These are phyloP conservation scores for Ceratonia siliqua DNA, from an alignment of 306 rosid genomes.

Conservation along the genomic window DNA sequence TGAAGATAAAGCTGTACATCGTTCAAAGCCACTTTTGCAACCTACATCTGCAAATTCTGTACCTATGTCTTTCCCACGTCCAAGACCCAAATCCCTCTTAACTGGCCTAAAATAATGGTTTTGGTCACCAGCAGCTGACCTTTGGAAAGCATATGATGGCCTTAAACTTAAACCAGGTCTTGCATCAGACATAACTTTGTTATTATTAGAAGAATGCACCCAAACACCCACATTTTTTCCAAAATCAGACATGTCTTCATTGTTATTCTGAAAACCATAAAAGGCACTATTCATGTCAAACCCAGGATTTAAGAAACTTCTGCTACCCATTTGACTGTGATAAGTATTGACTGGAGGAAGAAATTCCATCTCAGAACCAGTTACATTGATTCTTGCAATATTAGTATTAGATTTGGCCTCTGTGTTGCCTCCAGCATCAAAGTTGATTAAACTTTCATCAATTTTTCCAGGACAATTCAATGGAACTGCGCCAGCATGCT, in stretches of 20 bases:
- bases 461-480: background rate
- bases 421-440: slow-evolving; percentile 1
- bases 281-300: background rate
- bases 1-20: background rate
- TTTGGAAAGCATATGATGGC: slow-evolving; percentile 1
- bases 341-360: slow-evolving; percentile 9
- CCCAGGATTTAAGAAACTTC: background rate
- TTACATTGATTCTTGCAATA: background rate
- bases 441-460: slow-evolving; percentile 27
- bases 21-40: background rate
- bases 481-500: background rate
- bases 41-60: background rate
- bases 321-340: background rate
- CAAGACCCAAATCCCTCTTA: background rate
- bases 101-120: background rate
- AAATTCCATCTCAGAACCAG: background rate
- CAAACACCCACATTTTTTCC: slow-evolving; percentile 3
- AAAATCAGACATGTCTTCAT: background rate
- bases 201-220: background rate
- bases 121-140: background rate
- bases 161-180: background rate
- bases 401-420: background rate
- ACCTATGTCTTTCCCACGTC: background rate
- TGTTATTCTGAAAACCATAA: slow-evolving; percentile 21
- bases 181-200: background rate